Evolutionary conservation across 2,329 filamentous ascomycete species (phyloP).

Genomic region (Colletotrichum destructivum): DNA sequence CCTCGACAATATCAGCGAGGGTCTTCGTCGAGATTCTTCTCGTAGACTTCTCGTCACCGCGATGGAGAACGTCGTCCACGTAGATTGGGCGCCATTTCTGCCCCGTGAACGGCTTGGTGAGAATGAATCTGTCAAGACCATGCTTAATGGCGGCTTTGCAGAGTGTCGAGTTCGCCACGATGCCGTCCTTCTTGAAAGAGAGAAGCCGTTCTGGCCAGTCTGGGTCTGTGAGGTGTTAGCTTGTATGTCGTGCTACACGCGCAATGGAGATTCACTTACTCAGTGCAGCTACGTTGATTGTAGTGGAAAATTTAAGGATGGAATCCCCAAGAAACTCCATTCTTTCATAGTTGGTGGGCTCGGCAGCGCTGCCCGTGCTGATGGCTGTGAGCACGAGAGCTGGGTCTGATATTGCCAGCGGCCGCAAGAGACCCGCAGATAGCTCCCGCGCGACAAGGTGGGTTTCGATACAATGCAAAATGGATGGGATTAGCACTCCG

Average conservation of each 20-base stretch:
- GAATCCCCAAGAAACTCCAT: slow-evolving; percentile 91
- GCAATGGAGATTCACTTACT: slow-evolving; percentile 55
- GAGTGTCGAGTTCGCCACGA: slow-evolving; percentile 84
- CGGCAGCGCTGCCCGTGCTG: slow-evolving; percentile 73
- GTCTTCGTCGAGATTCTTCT: slow-evolving; percentile 78
- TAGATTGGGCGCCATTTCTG: slow-evolving; percentile 81
- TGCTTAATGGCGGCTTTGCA: slow-evolving; percentile 73
- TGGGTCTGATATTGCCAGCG: slow-evolving; percentile 65
- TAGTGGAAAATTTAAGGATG: slow-evolving; percentile 82
- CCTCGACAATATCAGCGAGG: slow-evolving; percentile 89
- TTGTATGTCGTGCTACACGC: not conserved
- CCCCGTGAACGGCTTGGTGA: slow-evolving; percentile 77
- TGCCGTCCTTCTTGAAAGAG: slow-evolving; percentile 74
- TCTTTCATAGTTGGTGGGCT: slow-evolving; percentile 81
- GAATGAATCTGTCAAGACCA: slow-evolving; percentile 81
- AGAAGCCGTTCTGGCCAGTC: slow-evolving; percentile 85
- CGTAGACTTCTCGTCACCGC: slow-evolving; percentile 30
- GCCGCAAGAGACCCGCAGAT: slow-evolving; percentile 66
- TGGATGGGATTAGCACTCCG: slow-evolving; percentile 78
- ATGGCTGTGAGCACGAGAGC: slow-evolving; percentile 76
- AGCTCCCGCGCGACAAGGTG: slow-evolving; percentile 75
- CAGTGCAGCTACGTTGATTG: slow-evolving; percentile 73
- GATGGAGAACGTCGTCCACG: slow-evolving; percentile 54
- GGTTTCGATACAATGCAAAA: slow-evolving; percentile 79
- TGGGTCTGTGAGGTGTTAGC: slow-evolving; percentile 63